Conservation (phyloP, 2,329 filamentous ascomycete genomes). For the Penicillium sp. region DNA sequence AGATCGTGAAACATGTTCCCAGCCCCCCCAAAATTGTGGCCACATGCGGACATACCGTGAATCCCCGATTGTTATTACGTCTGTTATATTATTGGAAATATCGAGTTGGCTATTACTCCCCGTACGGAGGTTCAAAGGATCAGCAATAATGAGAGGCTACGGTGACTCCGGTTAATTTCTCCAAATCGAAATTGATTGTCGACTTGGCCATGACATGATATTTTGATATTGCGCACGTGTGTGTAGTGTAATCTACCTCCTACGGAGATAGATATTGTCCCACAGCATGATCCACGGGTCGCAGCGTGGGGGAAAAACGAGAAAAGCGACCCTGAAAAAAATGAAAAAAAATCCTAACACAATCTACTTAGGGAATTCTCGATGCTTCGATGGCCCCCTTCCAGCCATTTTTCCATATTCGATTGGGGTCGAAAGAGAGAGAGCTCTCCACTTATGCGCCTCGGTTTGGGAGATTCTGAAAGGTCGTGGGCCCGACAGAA, state of each 20-base stretch:
- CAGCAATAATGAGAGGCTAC: neutral
- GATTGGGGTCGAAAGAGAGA: neutral
- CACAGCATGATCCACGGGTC: constrained; percentile 16
- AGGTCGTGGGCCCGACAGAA: constrained; percentile 1
- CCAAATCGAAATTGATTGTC: neutral
- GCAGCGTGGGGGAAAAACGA: constrained; percentile 15
- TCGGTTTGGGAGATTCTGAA: neutral
- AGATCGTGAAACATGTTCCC: constrained; percentile 1
- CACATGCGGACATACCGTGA: neutral
- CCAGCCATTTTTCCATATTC: constrained; percentile 7
- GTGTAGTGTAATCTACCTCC: neutral
- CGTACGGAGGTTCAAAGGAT: neutral
- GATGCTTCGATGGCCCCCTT: constrained; percentile 9
- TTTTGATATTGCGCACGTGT: neutral
- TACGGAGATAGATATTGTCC: neutral
- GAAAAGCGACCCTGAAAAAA: neutral
- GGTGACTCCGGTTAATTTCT: neutral
- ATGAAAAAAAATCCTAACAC: neutral
- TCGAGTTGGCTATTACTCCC: neutral
- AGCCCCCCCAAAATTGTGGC: neutral
- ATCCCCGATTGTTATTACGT: neutral
- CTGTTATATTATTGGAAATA: neutral
- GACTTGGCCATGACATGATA: neutral
- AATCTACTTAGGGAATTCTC: constrained; percentile 1
- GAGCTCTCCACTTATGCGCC: constrained; percentile 10